Conservation (phyloP, 2,329 filamentous ascomycete species). For the Parascedosporium putredinis region DNA sequence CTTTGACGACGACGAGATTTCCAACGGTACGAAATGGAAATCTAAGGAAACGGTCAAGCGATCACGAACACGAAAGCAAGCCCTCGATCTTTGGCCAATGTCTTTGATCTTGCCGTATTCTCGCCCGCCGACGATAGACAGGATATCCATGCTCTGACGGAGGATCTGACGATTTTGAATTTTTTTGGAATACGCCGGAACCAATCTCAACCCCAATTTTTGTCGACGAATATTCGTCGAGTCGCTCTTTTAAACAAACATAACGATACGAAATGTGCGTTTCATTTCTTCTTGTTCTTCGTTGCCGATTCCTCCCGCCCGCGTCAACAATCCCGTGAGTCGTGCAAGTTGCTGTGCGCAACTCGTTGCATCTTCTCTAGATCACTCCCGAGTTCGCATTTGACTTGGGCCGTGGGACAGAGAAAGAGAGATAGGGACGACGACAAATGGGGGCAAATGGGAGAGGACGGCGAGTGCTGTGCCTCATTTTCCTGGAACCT, state of each 20-base stretch:
- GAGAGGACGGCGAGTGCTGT: neutral
- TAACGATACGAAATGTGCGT: conserved; percentile 15
- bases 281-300: no score
- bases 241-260: conserved; percentile 32
- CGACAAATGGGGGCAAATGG: neutral
- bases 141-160: conserved; percentile 14
- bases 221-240: conserved; percentile 35
- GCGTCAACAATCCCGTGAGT: no score
- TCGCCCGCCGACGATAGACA: conserved; percentile 6
- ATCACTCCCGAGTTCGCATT: no score
- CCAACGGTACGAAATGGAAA: neutral
- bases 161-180: conserved; percentile 12
- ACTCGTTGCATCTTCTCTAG: no score
- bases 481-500: neutral
- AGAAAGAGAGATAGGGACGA: no score
- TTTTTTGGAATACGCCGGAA: conserved; percentile 5
- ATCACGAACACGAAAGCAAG: neutral
- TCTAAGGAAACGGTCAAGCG: no score
- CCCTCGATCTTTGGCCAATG: neutral
- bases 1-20: conserved; percentile 2
- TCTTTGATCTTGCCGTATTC: conserved; percentile 2
- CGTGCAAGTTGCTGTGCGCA: no score
- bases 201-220: conserved; percentile 3
- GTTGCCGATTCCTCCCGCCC: no score
- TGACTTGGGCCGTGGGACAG: no score